Percentiles rank a stretch among this genome's conserved stretches.
Evolutionary conservation across 2,329 filamentous ascomycete genomes (phyloP).

Genomic region (Fusarium brevicatenulatum): DNA sequence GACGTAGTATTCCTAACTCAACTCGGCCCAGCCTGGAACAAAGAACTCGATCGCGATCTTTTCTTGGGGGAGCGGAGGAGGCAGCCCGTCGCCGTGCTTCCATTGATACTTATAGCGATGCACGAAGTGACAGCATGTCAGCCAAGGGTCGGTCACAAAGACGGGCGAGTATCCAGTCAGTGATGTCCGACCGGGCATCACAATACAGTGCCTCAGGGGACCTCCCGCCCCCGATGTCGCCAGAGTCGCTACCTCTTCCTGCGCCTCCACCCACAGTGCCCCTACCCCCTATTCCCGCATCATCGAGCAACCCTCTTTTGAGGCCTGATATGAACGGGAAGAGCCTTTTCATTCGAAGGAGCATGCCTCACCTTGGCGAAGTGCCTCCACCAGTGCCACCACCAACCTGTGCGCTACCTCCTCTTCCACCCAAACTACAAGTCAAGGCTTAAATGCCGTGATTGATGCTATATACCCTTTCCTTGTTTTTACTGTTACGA

Average conservation of each 20-base stretch:
- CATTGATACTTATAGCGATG: slow-evolving; percentile 44
- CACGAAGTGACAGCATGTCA: slow-evolving; percentile 37
- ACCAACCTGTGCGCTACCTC: slow-evolving; percentile 65
- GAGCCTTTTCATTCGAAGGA: slow-evolving; percentile 53
- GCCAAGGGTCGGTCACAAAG: slow-evolving; percentile 38
- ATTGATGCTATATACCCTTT: slow-evolving; percentile 14
- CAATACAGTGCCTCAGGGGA: slow-evolving; percentile 39
- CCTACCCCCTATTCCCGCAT: slow-evolving; percentile 47
- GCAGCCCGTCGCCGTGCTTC: slow-evolving; percentile 47
- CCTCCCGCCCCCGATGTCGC: slow-evolving; percentile 38
- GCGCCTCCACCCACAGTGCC: slow-evolving; percentile 47
- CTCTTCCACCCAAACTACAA: slow-evolving; percentile 54
- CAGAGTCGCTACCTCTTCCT: slow-evolving; percentile 39
- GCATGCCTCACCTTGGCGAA: slow-evolving; percentile 62
- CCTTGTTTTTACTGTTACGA: slow-evolving; percentile 27
- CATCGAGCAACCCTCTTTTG: slow-evolving; percentile 37
- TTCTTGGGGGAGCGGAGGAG: slow-evolving; percentile 28
- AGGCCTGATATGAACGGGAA: slow-evolving; percentile 38
- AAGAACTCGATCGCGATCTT: slow-evolving; percentile 38
- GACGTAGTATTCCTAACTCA: slow-evolving; percentile 25
- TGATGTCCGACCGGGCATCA: slow-evolving; percentile 42
- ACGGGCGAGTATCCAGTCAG: slow-evolving; percentile 45
- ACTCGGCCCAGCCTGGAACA: slow-evolving; percentile 26
- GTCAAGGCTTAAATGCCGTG: slow-evolving; percentile 26
- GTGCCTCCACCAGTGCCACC: slow-evolving; percentile 65